Conservation (phyloP, 805 yeast genomes). For the Wickerhamomyces pijperi region DNA sequence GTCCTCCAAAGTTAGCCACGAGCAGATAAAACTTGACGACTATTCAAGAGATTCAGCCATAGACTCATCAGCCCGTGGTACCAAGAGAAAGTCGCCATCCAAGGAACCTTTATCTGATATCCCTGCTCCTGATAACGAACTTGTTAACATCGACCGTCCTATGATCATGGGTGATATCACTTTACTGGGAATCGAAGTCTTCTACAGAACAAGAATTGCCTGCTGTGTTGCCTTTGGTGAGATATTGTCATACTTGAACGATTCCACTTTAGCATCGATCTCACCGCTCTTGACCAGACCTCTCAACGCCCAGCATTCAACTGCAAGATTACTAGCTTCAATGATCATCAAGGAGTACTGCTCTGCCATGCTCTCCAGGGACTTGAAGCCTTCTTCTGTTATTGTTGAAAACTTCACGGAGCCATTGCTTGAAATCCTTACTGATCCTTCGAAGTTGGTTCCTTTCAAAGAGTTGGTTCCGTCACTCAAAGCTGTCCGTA, state of each 20-base stretch:
- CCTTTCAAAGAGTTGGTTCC: conserved; percentile 80
- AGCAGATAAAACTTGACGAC: conserved; percentile 1
- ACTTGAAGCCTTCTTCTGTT: conserved; percentile 12
- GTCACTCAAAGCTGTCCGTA: conserved; percentile 70
- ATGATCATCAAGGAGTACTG: conserved; percentile 65
- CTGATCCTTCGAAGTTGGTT: conserved; percentile 34
- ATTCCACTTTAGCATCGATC: conserved; percentile 27
- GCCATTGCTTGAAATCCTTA: conserved; percentile 22
- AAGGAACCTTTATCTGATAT: conserved; percentile 23
- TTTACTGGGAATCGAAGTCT: conserved; percentile 63
- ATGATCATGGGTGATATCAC: conserved; percentile 85
- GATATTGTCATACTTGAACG: conserved; percentile 39
- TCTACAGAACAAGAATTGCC: conserved; percentile 63
- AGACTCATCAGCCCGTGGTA: conserved; percentile 22
- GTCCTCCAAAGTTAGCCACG: conserved; percentile 1
- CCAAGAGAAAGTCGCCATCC: conserved; percentile 33
- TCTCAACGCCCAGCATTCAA: conserved; percentile 31
- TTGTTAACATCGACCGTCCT: conserved; percentile 87
- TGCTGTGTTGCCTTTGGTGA: conserved; percentile 72
- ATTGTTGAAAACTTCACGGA: no score
- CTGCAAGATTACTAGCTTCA: conserved; percentile 67
- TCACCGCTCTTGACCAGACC: conserved; percentile 22
- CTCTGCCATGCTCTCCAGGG: conserved; percentile 12
- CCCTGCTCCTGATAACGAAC: conserved; percentile 44
- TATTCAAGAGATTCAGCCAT: conserved; percentile 9